A percentile compares a stretch with the other conserved stretches of the same genome.
Conservation (phyloP, 1,284 basidiomycete genomes). For the Tilletia walkeri region DNA sequence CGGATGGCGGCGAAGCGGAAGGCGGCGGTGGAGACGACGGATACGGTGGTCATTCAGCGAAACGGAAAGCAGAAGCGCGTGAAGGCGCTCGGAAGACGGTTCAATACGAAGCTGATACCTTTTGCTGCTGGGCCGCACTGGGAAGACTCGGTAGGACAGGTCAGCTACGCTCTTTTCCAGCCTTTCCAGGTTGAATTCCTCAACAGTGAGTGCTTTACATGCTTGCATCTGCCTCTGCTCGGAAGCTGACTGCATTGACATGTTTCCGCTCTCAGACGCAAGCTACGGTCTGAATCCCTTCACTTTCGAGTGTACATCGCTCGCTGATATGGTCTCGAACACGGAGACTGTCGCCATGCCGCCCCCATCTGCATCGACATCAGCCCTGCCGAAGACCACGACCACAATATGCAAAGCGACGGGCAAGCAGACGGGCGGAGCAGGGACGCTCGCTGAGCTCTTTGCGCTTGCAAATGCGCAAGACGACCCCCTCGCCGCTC, state of each 20-base stretch:
- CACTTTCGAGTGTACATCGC: slow-evolving; percentile 30
- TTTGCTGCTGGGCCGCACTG: slow-evolving; percentile 52
- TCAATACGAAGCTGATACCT: slow-evolving; percentile 50
- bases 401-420: not conserved
- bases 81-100: slow-evolving; percentile 47
- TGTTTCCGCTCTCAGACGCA: slow-evolving; percentile 23
- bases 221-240: not conserved
- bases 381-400: not conserved
- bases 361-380: not conserved
- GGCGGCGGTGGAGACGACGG: slow-evolving; percentile 2
- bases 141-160: slow-evolving; percentile 36
- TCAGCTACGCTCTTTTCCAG: slow-evolving; percentile 40
- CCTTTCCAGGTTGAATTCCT: slow-evolving; percentile 49
- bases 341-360: not conserved
- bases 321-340: not conserved
- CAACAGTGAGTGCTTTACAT: slow-evolving; percentile 28
- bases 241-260: not conserved
- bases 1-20: slow-evolving; percentile 25
- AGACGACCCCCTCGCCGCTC: slow-evolving; percentile 8
- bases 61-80: slow-evolving; percentile 46
- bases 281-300: slow-evolving; percentile 50
- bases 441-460: slow-evolving; percentile 11
- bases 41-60: slow-evolving; percentile 12
- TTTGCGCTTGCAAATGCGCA: slow-evolving; percentile 9
- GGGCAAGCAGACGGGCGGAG: slow-evolving; percentile 22